Evolutionary conservation across 2,329 filamentous ascomycete species (phyloP), one percentile per base, ranked within the genome.

Genomic region (Fusarium sp.): DNA sequence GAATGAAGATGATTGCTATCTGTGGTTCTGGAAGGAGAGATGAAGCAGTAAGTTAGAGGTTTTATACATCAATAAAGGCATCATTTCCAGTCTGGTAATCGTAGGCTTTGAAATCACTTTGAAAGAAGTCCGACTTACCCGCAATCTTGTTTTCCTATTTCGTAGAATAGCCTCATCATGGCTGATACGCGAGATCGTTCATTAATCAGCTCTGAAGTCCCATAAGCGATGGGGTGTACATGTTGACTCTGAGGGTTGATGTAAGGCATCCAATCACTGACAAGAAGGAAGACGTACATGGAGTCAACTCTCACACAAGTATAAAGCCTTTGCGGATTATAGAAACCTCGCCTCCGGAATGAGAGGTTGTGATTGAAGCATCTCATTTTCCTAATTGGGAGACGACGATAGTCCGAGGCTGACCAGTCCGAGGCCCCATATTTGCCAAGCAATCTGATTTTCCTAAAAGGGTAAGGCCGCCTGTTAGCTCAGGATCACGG

Each of bases 391-490:
- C 67, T 66, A 57, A 63, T 66, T 6, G 18, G 68, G 59, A 29
- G 5, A n/a, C 16, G 50, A 18, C 31, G 37, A 61, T 27, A 20
- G 16, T 27, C 6, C 34, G 22, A 16, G 31, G 29, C 14, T 27
- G 31, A 38, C 18, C 20, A 20, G 20, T 38, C 24, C 27, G 16
- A 42, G 24, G 13, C 34, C 24, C 60, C 29, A 62, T 37, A 6
- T 2, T n/a, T 56, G 62, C 66, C 64, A 67, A 62, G 57, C 42
- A 62, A 62, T 72, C 71, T 73, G 54, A 58, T 73, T 70, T 73
- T 71, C 71, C 71, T 67, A 69, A 73, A 69, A 5, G 2, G 37
- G 71, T 14, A 72, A 67, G 38, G 69, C 22, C 8, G 4, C 40
- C 27, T 9, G 35, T 18, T 8, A 27, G 47, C 16, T n/a, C 29